Evolutionary conservation across 2,329 filamentous ascomycete species (phyloP).

Genomic region (Hypoxylon sp.): DNA sequence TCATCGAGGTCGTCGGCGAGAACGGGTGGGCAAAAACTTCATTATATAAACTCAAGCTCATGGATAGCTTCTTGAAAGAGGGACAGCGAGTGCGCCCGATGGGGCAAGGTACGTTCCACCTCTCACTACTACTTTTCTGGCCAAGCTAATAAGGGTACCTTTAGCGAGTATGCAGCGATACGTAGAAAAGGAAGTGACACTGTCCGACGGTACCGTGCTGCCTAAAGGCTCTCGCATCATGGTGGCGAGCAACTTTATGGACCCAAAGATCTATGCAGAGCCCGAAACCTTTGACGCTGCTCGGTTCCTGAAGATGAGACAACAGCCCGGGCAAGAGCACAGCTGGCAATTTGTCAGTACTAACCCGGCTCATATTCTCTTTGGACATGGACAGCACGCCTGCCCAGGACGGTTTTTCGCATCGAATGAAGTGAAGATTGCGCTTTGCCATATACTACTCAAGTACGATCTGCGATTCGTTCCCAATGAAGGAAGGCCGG

Average conservation of each 20-base stretch:
- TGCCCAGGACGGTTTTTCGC: conserved; percentile 52
- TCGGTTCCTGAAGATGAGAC: conserved; percentile 48
- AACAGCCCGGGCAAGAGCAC: conserved; percentile 49
- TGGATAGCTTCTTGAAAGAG: conserved; percentile 59
- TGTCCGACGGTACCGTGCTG: conserved; percentile 48
- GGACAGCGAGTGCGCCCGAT: conserved; percentile 51
- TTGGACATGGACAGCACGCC: conserved; percentile 58
- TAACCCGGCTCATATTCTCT: conserved; percentile 49
- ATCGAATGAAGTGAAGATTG: conserved; percentile 53
- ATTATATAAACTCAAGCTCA: conserved; percentile 52
- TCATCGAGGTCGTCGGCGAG: conserved; percentile 50
- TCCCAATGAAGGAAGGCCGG: conserved; percentile 42
- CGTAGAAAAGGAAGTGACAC: conserved; percentile 43
- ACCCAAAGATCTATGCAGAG: conserved; percentile 45
- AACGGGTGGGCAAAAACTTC: conserved; percentile 52
- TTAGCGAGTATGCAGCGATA: conserved; percentile 50
- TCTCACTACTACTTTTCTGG: neutral
- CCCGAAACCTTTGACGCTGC: conserved; percentile 49
- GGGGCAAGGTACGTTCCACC: conserved; percentile 42
- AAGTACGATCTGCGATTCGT: conserved; percentile 52
- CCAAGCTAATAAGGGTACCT: conserved; percentile 8
- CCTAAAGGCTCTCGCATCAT: conserved; percentile 47
- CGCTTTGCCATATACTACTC: conserved; percentile 46
- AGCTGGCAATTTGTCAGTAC: conserved; percentile 55
- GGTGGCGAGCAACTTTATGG: conserved; percentile 48